phyloP scores from a whole-genome alignment of 2,329 filamentous ascomycete genomes.

The Magnaporthiopsis rhizophila region DNA sequence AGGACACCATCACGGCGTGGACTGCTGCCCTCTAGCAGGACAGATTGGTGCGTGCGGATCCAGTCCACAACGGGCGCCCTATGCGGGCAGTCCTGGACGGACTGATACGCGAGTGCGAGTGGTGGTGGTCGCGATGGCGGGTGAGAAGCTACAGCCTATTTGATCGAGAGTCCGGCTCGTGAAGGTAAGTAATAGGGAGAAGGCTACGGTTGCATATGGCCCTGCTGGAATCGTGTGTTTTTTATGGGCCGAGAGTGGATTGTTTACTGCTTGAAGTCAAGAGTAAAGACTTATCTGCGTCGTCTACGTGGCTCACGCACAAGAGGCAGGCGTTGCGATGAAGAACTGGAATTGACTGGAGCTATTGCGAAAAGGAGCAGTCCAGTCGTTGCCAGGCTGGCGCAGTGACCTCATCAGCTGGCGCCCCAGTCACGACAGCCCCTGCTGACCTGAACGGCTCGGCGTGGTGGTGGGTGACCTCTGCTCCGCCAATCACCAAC shows the following conservation, averaged over 20 bases:
- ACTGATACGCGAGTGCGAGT: background rate
- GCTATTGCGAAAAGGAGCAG: background rate
- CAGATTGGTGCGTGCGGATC: background rate
- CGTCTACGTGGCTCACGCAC: background rate
- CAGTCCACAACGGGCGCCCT: slow-evolving; percentile 4
- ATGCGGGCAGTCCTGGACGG: background rate
- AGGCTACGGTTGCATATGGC: background rate
- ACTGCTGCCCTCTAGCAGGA: background rate
- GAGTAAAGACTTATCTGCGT: background rate
- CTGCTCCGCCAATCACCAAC: no score
- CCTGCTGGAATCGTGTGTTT: background rate
- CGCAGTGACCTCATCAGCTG: background rate
- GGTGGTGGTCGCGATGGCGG: background rate
- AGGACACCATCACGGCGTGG: slow-evolving; percentile 19
- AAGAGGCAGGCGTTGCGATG: background rate
- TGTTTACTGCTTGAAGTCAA: background rate
- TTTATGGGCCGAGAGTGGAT: background rate
- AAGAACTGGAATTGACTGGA: background rate
- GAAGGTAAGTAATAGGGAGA: background rate
- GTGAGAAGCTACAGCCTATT: background rate
- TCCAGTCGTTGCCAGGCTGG: background rate
- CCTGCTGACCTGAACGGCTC: background rate
- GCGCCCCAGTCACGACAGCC: background rate
- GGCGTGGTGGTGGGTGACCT: no score
- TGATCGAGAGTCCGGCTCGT: background rate